Evolutionary conservation across 2,329 filamentous ascomycete species (phyloP).

Genomic region (Tolypocladium ovalisporum): DNA sequence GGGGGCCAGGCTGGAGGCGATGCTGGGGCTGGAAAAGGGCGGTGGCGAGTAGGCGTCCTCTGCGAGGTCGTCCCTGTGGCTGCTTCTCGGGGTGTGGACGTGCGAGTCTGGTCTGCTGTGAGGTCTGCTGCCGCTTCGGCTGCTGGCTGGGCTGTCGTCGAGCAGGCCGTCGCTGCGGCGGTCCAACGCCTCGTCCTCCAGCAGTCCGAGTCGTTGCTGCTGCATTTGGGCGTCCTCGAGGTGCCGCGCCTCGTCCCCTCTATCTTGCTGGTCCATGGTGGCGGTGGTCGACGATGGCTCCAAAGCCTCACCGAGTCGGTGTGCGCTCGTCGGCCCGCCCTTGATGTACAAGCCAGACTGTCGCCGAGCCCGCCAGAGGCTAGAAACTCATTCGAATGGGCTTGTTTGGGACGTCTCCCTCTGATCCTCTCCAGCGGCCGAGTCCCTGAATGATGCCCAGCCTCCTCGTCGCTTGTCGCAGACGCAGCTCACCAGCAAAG

Average conservation of each 20-base stretch:
- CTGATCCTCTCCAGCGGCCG: not conserved
- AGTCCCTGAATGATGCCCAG: not conserved
- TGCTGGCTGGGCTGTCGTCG: not conserved
- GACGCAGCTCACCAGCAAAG: not conserved
- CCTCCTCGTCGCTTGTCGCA: not conserved
- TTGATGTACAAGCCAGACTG: not conserved
- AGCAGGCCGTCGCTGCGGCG: constrained; percentile 4
- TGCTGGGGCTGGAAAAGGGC: constrained; percentile 20
- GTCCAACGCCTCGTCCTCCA: constrained; percentile 4
- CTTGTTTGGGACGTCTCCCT: not conserved
- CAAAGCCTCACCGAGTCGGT: not conserved
- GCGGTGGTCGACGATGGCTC: not conserved
- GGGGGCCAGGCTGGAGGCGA: constrained; percentile 20
- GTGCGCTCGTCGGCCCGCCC: not conserved
- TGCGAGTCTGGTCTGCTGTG: constrained; percentile 3
- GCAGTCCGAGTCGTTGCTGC: not conserved
- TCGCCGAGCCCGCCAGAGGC: not conserved
- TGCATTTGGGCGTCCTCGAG: not conserved
- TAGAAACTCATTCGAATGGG: not conserved
- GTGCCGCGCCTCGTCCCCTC: not conserved
- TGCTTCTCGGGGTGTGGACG: not conserved
- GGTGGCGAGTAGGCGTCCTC: constrained; percentile 12
- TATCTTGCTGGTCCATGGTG: not conserved
- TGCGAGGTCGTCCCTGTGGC: not conserved
- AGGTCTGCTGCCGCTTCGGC: constrained; percentile 3